Percentiles rank a stretch among this genome's conserved stretches.
Evolutionary conservation across 2,329 filamentous ascomycete genomes (phyloP).

Genomic region (Hysterium pulicare): DNA sequence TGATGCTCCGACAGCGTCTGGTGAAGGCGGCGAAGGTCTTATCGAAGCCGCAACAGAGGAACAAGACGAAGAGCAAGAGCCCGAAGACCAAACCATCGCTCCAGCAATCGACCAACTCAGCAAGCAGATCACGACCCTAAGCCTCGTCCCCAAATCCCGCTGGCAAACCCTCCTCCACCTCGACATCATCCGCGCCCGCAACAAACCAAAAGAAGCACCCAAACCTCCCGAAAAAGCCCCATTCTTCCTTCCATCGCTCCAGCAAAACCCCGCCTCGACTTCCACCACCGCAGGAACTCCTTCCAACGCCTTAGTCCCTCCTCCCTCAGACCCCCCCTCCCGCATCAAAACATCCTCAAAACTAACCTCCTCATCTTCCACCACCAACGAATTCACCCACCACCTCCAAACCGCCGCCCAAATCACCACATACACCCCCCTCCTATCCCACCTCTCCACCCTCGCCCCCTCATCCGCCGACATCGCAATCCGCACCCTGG

Average conservation of each 20-base stretch:
- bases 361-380: background rate
- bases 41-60: conserved; percentile 73
- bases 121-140: conserved; percentile 80
- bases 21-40: conserved; percentile 73
- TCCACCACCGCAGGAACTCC: conserved; percentile 14
- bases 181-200: conserved; percentile 84
- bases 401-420: conserved; percentile 47
- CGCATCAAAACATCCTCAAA: conserved; percentile 1
- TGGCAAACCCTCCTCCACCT: conserved; percentile 95
- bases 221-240: conserved; percentile 92
- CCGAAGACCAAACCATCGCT: conserved; percentile 42
- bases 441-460: conserved; percentile 75
- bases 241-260: conserved; percentile 81
- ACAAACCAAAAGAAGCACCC: conserved; percentile 88
- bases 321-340: conserved; percentile 24
- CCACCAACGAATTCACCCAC: conserved; percentile 44
- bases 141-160: conserved; percentile 80
- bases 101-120: conserved; percentile 72
- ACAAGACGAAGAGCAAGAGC: conserved; percentile 46
- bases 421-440: conserved; percentile 60
- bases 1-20: conserved; percentile 70
- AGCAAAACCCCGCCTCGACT: conserved; percentile 23
- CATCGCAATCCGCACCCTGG: conserved; percentile 81
- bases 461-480: conserved; percentile 84
- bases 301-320: conserved; percentile 29